These are phyloP conservation scores for Lichina pygmaea DNA, from an alignment of 495 filamentous ascomycete species.

Conservation along the genomic window DNA sequence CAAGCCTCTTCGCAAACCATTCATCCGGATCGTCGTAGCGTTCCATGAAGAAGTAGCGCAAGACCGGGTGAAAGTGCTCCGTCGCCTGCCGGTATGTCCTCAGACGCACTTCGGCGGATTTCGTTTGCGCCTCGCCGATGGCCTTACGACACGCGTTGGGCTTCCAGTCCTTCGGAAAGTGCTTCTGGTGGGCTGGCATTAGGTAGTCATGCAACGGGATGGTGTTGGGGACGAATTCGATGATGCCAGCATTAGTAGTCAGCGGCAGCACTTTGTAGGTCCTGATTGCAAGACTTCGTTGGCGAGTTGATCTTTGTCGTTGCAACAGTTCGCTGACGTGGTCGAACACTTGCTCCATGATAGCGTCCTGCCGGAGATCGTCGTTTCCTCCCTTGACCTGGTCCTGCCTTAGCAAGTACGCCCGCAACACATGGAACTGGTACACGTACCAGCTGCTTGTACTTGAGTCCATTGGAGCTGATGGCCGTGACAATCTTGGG, in stretches of 20 bases:
- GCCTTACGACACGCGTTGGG: conserved; percentile 43
- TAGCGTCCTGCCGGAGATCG: conserved; percentile 93
- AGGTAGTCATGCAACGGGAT: conserved; percentile 74
- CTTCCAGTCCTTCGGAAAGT: conserved; percentile 67
- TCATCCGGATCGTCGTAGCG: conserved; percentile 81
- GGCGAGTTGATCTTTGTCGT: conserved; percentile 59
- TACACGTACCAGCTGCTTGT: conserved; percentile 51
- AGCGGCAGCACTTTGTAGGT: conserved; percentile 93
- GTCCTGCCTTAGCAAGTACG: neutral
- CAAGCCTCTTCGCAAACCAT: conserved; percentile 68
- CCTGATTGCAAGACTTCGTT: conserved; percentile 64
- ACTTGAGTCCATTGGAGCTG: conserved; percentile 45
- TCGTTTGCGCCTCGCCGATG: conserved; percentile 41
- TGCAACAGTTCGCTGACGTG: conserved; percentile 77
- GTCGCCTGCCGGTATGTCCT: conserved; percentile 43
- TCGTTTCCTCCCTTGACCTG: conserved; percentile 83
- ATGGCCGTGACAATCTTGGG: conserved; percentile 73
- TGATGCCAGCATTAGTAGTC: conserved; percentile 60
- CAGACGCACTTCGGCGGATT: conserved; percentile 42
- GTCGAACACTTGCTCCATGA: conserved; percentile 99
- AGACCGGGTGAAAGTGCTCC: conserved; percentile 70
- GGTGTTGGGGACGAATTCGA: conserved; percentile 88
- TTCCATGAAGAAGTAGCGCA: conserved; percentile 93
- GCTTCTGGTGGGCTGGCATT: conserved; percentile 66
- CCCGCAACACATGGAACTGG: neutral